These are phyloP conservation scores for Rhodosorus marinus DNA, from an alignment of 23 red algal species.

Conservation along the genomic window DNA sequence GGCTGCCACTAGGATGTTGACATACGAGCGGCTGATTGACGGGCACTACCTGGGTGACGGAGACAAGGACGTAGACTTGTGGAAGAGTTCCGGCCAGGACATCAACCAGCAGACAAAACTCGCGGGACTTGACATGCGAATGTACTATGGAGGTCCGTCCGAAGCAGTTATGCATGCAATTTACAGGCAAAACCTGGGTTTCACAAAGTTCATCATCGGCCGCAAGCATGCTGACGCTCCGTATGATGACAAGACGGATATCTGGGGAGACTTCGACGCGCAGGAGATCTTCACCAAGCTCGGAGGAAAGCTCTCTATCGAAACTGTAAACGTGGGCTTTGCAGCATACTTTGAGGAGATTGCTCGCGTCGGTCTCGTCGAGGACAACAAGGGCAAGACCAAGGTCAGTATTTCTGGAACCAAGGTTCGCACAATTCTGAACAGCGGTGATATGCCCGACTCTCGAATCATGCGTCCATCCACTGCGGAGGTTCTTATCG, in stretches of 20 bases:
- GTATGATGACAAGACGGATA: constrained; percentile 60
- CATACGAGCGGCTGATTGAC: constrained; percentile 57
- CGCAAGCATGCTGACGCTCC: constrained; percentile 91
- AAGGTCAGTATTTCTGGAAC: constrained; percentile 67
- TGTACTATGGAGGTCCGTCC: constrained; percentile 82
- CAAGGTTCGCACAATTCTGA: constrained; percentile 76
- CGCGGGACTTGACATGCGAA: constrained; percentile 87
- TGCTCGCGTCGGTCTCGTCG: constrained; percentile 41
- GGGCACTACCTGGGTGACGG: constrained; percentile 59
- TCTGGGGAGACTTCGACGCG: constrained; percentile 93
- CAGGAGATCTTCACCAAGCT: constrained; percentile 60
- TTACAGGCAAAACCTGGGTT: constrained; percentile 87
- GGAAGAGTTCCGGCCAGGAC: constrained; percentile 51
- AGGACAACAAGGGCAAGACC: constrained; percentile 71
- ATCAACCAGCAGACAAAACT: constrained; percentile 57
- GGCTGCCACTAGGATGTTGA: constrained; percentile 62
- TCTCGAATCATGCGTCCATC: constrained; percentile 72
- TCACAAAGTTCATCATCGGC: constrained; percentile 85
- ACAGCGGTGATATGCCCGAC: constrained; percentile 64
- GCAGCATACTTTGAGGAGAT: constrained; percentile 93
- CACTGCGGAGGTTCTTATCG: constrained; percentile 51
- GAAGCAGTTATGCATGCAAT: constrained; percentile 95
- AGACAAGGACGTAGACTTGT: constrained; percentile 73
- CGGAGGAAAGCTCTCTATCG: constrained; percentile 43
- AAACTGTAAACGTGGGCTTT: constrained; percentile 81